Conservation (phyloP, 2,329 filamentous ascomycete species). For the Exophiala viscosa region DNA sequence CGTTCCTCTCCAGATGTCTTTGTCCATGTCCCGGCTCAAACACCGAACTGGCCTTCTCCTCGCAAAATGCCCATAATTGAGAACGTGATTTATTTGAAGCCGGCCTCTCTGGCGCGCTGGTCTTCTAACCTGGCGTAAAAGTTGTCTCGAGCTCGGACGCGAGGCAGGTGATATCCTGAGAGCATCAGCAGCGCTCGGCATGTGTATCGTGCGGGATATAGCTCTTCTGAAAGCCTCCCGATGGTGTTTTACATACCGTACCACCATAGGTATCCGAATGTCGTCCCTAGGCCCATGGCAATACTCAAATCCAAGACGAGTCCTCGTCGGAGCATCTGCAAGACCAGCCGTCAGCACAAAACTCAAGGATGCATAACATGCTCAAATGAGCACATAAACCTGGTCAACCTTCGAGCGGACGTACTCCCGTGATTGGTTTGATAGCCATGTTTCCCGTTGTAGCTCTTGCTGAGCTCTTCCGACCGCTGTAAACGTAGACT, state of each 20-base stretch:
- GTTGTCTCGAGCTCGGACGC: constrained; percentile 59
- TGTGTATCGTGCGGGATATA: not conserved
- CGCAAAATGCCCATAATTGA: not conserved
- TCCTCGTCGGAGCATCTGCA: constrained; percentile 62
- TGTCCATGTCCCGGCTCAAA: not conserved
- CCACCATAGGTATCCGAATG: constrained; percentile 64
- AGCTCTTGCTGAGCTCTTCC: constrained; percentile 24
- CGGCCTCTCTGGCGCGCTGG: constrained; percentile 47
- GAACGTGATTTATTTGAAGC: constrained; percentile 23
- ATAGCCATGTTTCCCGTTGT: constrained; percentile 39
- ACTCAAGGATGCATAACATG: constrained; percentile 28
- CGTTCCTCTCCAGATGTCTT: not conserved
- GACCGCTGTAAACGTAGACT: not conserved
- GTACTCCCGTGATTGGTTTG: constrained; percentile 47
- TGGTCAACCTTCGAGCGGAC: constrained; percentile 25
- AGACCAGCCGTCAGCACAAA: constrained; percentile 14
- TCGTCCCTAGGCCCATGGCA: constrained; percentile 60
- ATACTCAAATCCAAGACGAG: constrained; percentile 65
- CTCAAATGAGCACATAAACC: constrained; percentile 1
- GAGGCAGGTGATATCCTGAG: constrained; percentile 59
- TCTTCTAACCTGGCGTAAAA: constrained; percentile 64
- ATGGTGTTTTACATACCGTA: constrained; percentile 50
- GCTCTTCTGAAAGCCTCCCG: not conserved
- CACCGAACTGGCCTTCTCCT: not conserved
- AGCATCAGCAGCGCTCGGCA: not conserved